Evolutionary conservation across 805 yeast species (phyloP), one percentile per base, ranked within the genome.

Genomic region (Barnettozyma populi): DNA sequence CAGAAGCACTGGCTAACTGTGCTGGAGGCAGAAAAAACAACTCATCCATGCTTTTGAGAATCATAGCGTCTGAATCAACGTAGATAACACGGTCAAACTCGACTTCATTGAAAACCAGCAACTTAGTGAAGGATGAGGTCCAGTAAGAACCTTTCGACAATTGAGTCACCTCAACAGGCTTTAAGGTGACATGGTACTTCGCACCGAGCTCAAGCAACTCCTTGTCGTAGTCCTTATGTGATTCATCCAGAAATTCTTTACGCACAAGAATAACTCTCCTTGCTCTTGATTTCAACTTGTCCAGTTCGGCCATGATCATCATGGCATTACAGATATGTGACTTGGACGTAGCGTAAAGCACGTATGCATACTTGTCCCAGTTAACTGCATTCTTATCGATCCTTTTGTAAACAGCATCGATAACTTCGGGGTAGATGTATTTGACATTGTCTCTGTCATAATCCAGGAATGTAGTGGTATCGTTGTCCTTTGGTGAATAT

Each of bases 1-100:
- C 70, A 0, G 74, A 47, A 5, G 81, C 76, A 44, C 73, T 67
- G 0, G 79, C 76, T 43, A 78, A 56, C 44, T 69, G 64, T 38
- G 70, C 69, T 1, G 70, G 71, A 13, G 82, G 81, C 4, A 75
- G 38, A 49, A 76, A 72, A 52, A 79, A 77, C 39, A 78, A 57
- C 49, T 78, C 81, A 61, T 79, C 83, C 57, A 79, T 48, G 36
- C 71, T 60, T n/a, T 60, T 52, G 9, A 79, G 55, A 53, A 70
- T 61, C n/a, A 60, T 50, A 3, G 82, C 72, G 63, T 82, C 87
- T 13, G 80, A 71, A 59, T 82, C 88, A 52, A 82, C 58, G 56
- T 73, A 80, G 11, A 82, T 70, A 13, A 82, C 57, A 41, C 84
- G 62, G 20, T 78, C 76, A 55, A 69, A 82, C 36, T 75, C 72